Percentiles rank a stretch among this genome's conserved stretches.
Conservation (phyloP, 257 asterid genomes). For the Scutellaria galericulata region DNA sequence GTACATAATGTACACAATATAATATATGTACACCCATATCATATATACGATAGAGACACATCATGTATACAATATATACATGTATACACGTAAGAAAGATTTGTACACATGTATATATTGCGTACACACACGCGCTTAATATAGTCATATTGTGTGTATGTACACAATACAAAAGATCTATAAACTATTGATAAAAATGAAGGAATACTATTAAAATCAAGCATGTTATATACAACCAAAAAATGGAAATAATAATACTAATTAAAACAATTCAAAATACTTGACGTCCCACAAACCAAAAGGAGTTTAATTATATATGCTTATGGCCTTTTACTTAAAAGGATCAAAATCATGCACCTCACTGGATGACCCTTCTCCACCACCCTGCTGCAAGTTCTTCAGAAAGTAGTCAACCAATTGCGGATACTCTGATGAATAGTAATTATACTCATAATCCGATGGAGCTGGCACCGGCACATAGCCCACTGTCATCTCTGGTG, state of each 20-base stretch:
- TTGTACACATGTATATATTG: too few species aligned
- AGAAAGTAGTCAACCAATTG: background rate
- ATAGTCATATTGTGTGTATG: too few species aligned
- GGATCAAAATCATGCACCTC: conserved; percentile 6
- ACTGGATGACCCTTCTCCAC: conserved; percentile 22
- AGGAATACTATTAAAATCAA: background rate
- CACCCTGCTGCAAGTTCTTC: background rate
- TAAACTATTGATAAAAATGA: too few species aligned
- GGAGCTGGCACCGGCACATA: background rate
- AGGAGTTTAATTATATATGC: background rate
- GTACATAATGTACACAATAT: too few species aligned
- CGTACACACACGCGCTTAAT: too few species aligned
- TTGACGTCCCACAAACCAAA: background rate
- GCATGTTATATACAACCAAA: background rate
- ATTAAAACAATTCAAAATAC: too few species aligned
- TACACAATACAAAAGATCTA: too few species aligned
- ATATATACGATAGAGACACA: background rate
- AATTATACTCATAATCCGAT: background rate
- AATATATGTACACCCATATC: too few species aligned
- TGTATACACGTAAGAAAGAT: too few species aligned
- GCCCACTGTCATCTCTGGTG: background rate
- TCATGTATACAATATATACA: too few species aligned
- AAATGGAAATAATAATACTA: background rate
- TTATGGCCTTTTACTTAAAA: background rate
- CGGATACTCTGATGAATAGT: background rate